Base-by-base conservation (phyloP, 495 filamentous ascomycete genomes). In the Aspergillus indologenus region DNA sequence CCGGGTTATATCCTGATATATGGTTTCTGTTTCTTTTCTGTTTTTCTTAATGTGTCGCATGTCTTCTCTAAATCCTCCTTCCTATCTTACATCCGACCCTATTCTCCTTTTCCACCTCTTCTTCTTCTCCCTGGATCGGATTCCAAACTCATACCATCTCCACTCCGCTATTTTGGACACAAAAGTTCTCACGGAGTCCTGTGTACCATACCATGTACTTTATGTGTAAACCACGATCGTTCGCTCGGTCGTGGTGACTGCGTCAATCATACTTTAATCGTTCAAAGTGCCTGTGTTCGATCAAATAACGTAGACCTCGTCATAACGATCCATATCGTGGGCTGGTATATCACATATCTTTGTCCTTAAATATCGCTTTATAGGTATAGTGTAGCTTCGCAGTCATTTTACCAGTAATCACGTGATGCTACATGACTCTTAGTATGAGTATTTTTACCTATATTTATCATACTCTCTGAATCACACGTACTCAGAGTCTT, bases 31-130 rank as follows among this genome's bases (percentile, higher is more conserved):
- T 62, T 61, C 50, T 62, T 62, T 61, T 58, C 56, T 53, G 62
- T 59, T 58, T 57, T 57, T 59, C 53, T 42, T 68, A 68, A 68
- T 65, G 66, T 68, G 58, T 90, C 57, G 83, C 88, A 19, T 71
- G 90, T 91, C 66, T 57, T 60, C 58, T 55, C 34, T 42, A 46
- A 46, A 40, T 11, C 34, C 5, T 40, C 45, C 47, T 44, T 52
- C 26, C 53, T 42, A 51, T 34, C 14, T 57, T 21, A 56, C 45
- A 43, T 23, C 54, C 50, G 26, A 49, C n/a, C 45, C 45, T 26
- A 24, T 53, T 49, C 54, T 60, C 52, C 34, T 15, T n/a, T 60
- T 54, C 31, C 47, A 56, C 59, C 48, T 57, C 21, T 45, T 20
- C 7, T 52, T 50, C 21, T 31, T 45, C 23, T 55, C 49, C 40